phyloP scores from a whole-genome alignment of 495 filamentous ascomycete species.

The Hypoxylon subgilvum region DNA sequence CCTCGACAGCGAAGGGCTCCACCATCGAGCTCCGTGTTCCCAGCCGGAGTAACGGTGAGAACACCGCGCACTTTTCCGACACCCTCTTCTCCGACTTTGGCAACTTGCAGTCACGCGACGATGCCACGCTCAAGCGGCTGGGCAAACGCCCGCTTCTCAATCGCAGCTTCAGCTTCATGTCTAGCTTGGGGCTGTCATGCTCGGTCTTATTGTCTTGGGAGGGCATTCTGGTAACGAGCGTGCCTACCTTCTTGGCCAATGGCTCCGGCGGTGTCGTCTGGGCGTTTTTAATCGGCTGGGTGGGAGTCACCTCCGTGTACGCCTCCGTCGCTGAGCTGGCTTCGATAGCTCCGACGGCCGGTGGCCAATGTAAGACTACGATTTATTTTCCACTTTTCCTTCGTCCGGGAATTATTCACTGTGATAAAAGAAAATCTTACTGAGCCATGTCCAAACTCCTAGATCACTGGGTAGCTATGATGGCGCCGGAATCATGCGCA shows the following conservation, averaged over 20 bases:
- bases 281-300: conserved; percentile 58
- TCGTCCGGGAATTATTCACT: background rate
- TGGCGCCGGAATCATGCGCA: conserved; percentile 21
- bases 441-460: background rate
- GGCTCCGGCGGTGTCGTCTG: conserved; percentile 61
- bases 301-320: conserved; percentile 53
- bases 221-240: conserved; percentile 38
- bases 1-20: conserved; percentile 3
- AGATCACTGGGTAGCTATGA: conserved; percentile 37
- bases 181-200: conserved; percentile 54
- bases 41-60: background rate
- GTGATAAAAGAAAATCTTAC: background rate
- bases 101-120: conserved; percentile 12
- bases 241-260: conserved; percentile 44
- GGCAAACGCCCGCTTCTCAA: conserved; percentile 34
- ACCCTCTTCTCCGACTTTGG: conserved; percentile 11
- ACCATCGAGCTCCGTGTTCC: conserved; percentile 20
- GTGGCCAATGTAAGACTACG: conserved; percentile 33
- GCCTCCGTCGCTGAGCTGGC: conserved; percentile 56
- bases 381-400: background rate
- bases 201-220: conserved; percentile 56
- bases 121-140: conserved; percentile 15
- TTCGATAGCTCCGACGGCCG: conserved; percentile 50
- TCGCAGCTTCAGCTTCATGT: conserved; percentile 55
- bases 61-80: background rate